Percentiles rank a stretch among this genome's conserved stretches.
These are phyloP conservation scores for Acanthamoeba healyi DNA, from an alignment of 208 protist genomes.

Conservation along the genomic window DNA sequence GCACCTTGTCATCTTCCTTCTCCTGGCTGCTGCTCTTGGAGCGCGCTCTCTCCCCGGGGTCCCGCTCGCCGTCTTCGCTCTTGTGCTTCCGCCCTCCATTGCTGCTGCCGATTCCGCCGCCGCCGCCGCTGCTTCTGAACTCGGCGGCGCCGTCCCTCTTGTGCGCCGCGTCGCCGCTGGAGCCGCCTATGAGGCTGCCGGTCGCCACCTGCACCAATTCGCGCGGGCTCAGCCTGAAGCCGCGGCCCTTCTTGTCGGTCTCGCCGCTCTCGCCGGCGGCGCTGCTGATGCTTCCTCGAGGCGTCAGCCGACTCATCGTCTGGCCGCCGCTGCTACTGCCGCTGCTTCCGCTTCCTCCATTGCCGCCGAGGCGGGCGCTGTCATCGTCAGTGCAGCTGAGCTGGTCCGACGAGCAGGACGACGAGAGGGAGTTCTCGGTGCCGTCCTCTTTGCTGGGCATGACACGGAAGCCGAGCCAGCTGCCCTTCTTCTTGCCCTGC, in stretches of 20 bases:
- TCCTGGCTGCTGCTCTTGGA: neutral
- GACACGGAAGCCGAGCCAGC: neutral
- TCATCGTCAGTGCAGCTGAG: neutral
- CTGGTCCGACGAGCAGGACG: neutral
- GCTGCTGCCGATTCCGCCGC: too few relatives aligned
- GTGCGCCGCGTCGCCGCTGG: too few relatives aligned
- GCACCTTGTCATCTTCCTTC: conserved; percentile 33
- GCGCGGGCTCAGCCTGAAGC: neutral
- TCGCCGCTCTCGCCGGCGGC: neutral
- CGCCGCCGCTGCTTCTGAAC: neutral
- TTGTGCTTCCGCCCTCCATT: neutral
- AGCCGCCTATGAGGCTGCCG: neutral
- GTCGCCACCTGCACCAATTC: neutral
- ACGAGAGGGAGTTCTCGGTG: too few relatives aligned
- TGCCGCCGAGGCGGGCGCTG: neutral
- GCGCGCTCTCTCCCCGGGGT: neutral
- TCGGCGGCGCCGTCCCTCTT: neutral
- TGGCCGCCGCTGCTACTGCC: too few relatives aligned
- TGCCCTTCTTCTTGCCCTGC: neutral
- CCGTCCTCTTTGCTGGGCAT: neutral
- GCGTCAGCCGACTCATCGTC: neutral
- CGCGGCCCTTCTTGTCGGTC: neutral
- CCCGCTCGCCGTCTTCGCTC: neutral
- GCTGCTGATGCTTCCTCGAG: neutral
- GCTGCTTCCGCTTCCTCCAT: neutral